Percentiles rank a stretch among this genome's conserved stretches.
Evolutionary conservation across 371 early-diverging fungal genomes (phyloP).

Genomic region (Lichtheimia corymbifera): DNA sequence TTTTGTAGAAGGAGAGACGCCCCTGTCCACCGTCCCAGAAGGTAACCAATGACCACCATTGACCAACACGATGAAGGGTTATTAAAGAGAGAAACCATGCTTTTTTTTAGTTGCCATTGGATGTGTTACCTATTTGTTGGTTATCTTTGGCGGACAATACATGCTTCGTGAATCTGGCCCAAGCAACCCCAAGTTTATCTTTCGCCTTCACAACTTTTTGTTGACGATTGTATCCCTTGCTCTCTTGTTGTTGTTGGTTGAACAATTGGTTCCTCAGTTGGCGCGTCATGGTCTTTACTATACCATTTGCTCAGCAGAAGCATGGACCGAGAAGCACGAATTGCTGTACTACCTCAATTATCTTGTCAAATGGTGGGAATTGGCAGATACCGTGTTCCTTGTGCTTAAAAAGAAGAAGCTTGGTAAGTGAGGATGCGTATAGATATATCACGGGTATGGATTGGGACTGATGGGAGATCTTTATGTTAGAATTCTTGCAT

Average conservation of each 20-base stretch:
- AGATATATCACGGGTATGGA: neutral
- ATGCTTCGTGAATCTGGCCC: slow-evolving; percentile 46
- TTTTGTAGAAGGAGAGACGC: slow-evolving; percentile 22
- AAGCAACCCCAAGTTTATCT: slow-evolving; percentile 60
- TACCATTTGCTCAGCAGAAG: slow-evolving; percentile 63
- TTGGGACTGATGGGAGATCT: neutral
- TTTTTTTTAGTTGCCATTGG: slow-evolving; percentile 44
- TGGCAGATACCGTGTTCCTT: slow-evolving; percentile 42
- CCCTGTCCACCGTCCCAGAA: slow-evolving; percentile 27
- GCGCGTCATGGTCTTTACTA: slow-evolving; percentile 65
- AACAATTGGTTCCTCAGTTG: slow-evolving; percentile 68
- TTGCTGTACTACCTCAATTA: slow-evolving; percentile 83
- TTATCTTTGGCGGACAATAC: slow-evolving; percentile 73
- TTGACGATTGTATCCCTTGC: slow-evolving; percentile 66
- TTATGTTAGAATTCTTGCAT: slow-evolving; percentile 71
- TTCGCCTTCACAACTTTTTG: slow-evolving; percentile 75
- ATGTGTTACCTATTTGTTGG: slow-evolving; percentile 60
- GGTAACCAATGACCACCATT: slow-evolving; percentile 3
- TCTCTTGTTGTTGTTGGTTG: slow-evolving; percentile 64
- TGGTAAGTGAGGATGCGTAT: slow-evolving; percentile 16
- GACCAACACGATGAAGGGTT: neutral
- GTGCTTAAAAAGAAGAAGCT: slow-evolving; percentile 36
- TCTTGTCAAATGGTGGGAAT: slow-evolving; percentile 83
- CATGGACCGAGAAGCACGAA: slow-evolving; percentile 73
- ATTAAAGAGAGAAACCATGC: neutral